Conservation (phyloP, 805 yeast species). For the Teunomyces pallodes region DNA sequence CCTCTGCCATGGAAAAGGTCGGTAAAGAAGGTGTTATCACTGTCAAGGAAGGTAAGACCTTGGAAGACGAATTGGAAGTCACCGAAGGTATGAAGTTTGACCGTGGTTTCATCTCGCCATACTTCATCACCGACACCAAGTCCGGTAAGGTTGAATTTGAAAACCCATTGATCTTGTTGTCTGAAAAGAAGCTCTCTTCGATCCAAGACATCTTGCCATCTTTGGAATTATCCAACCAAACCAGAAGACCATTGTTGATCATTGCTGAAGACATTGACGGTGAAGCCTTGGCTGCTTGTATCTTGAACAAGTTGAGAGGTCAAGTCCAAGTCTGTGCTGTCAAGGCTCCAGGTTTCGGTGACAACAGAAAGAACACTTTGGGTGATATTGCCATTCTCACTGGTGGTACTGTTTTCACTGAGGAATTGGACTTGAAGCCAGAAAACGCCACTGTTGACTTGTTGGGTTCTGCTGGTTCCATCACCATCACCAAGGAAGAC, state of each 20-base stretch:
- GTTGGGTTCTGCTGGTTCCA: constrained; percentile 87
- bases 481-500: constrained; percentile 93
- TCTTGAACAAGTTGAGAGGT: constrained; percentile 94
- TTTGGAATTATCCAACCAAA: constrained; percentile 86
- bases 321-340: constrained; percentile 97
- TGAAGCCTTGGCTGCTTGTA: constrained; percentile 97
- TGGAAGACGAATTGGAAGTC: constrained; percentile 94
- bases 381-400: constrained; percentile 94
- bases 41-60: constrained; percentile 94
- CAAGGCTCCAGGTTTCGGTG: constrained; percentile 99
- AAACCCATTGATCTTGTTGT: constrained; percentile 82
- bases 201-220: constrained; percentile 92
- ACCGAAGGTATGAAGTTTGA: constrained; percentile 98
- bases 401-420: constrained; percentile 90
- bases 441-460: constrained; percentile 89
- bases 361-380: constrained; percentile 92
- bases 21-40: constrained; percentile 99
- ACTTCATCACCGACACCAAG: constrained; percentile 92
- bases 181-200: constrained; percentile 89
- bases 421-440: constrained; percentile 92
- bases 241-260: constrained; percentile 88
- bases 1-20: constrained; percentile 96
- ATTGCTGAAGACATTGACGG: constrained; percentile 97
- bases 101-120: constrained; percentile 95
- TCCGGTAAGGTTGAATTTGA: constrained; percentile 92